Evolutionary conservation across 176 grass and related monocot species (phyloP), one percentile per base, ranked within the genome.

Genomic region (Eragrostis curvula): DNA sequence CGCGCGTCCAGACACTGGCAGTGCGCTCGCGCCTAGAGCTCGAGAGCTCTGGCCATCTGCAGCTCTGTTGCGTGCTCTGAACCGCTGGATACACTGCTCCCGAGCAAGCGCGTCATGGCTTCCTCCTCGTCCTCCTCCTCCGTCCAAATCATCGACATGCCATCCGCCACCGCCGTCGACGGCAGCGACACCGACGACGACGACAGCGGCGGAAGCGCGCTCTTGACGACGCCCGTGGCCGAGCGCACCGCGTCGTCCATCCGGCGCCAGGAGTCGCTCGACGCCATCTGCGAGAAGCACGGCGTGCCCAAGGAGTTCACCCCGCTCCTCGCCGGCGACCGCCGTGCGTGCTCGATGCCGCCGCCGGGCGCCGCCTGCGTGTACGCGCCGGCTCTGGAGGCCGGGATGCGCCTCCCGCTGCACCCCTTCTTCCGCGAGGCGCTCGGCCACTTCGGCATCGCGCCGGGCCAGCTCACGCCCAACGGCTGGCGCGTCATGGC

Each of bases 391-490:
- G 70, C 58, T 20, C 71, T 83, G 2, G 59, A 83, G 70, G 70
- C 81, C 59, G 60, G 81, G 4, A 75, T 83, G 71, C 81, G 59
- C 46, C 5, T 83, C 45, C 81, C 81, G 30, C 81, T 83, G 20
- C 81, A 75, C 47, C 4, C 12, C 21, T 83, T 75, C 70, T 65
- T 67, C 71, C 14, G 30, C 81, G 60, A 65, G 15, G 70, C 32
- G 30, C 70, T 83, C n/a, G 28, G 15, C 5, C 81, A 83, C 30
- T 83, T 75, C 60, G 81, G 81, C 29, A 5, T 83, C 70, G 47
- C 71, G 30, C 71, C 81, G 45, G 30, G 58, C 81, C 57, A 75
- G 81, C 12, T 66, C 46, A 5, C 60, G 47, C 81, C 81, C 81
- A 67, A 83, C 60, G 71, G 81, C 46, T 83, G 81, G 70, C 71